These are phyloP conservation scores for Alternaria triticina DNA, from an alignment of 2,329 filamentous ascomycete genomes.

Conservation along the genomic window DNA sequence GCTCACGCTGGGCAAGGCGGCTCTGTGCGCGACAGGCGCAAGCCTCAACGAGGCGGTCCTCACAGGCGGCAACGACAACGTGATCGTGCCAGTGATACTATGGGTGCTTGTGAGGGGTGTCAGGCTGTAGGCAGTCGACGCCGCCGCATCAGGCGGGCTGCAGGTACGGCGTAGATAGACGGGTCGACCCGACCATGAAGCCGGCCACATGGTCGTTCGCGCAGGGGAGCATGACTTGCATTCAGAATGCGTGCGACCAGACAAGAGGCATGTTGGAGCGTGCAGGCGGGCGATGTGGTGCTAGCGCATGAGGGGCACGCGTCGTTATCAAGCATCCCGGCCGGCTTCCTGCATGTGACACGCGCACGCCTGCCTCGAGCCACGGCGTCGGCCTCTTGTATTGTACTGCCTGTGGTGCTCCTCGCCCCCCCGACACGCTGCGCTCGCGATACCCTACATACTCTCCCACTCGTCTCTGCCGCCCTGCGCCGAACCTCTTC, in stretches of 20 bases:
- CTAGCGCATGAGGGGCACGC: neutral
- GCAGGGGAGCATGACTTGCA: neutral
- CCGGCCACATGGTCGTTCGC: neutral
- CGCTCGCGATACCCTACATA: neutral
- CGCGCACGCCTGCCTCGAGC: neutral
- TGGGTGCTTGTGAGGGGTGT: conserved; percentile 91
- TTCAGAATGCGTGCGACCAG: neutral
- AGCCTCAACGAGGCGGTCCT: conserved; percentile 94
- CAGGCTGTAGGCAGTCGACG: conserved; percentile 42
- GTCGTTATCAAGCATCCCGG: neutral
- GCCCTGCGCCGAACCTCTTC: neutral
- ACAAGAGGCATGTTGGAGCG: neutral
- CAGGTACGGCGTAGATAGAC: conserved; percentile 8
- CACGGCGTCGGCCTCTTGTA: neutral
- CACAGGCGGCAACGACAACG: conserved; percentile 97
- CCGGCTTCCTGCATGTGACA: neutral
- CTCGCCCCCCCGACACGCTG: neutral
- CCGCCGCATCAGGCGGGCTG: conserved; percentile 8
- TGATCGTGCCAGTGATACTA: conserved; percentile 89
- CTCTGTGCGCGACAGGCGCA: conserved; percentile 74
- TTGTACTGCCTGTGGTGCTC: neutral
- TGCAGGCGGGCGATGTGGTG: neutral
- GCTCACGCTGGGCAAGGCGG: conserved; percentile 62
- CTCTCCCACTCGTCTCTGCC: neutral
- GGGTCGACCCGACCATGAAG: neutral